Evolutionary conservation across 345 rosid genomes (phyloP), one percentile per base, ranked within the genome.

Genomic region (Rhizophora mangle): DNA sequence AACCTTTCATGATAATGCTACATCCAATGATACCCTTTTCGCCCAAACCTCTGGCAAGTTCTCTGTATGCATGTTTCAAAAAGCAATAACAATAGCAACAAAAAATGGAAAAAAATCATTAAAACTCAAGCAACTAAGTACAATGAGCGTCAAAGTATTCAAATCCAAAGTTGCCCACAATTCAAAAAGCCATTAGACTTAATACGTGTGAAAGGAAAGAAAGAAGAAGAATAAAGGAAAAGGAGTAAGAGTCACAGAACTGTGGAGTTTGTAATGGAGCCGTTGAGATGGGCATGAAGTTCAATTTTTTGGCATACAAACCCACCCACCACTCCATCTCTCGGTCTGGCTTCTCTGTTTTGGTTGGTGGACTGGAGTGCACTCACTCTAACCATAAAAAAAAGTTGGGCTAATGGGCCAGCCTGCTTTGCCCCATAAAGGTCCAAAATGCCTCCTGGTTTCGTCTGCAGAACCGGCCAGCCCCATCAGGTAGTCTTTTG

Each of bases 251-350:
- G 47, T 79, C 79, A 95, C 98, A 90, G 79, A 68, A 87, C n/a
- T 9, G 99, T 95, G 26, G 96, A 84, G 82, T 88, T 82, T 72
- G 97, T 83, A 72, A 95, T 81, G 72, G 96, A 95, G 73, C 97
- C 97, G 60, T 90, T 91, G 81, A 94, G 99, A 80, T 95, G 99
- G 72, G 99, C 99, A 69, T 95, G 97, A n/a, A 95, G 83, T 78
- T 95, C 97, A 73, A 95, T 66, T 82, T 95, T n/a, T 95, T 43
- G 98, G 99, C 37, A 95, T 70, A 27, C 92, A 82, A 29, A 76
- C 59, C 61, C 81, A n/a, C n/a, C n/a, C n/a, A 82, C 88, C 91
- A 82, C 76, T 87, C 92, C 60, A 56, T 56, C 16, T 15, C 21
- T 4, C 29, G 82, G 21, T 72, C 68, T 56, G 37, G n/a, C 43